phyloP scores from a whole-genome alignment of 352 stramenopile genomes.

The Phytophthora pseudosyringae region DNA sequence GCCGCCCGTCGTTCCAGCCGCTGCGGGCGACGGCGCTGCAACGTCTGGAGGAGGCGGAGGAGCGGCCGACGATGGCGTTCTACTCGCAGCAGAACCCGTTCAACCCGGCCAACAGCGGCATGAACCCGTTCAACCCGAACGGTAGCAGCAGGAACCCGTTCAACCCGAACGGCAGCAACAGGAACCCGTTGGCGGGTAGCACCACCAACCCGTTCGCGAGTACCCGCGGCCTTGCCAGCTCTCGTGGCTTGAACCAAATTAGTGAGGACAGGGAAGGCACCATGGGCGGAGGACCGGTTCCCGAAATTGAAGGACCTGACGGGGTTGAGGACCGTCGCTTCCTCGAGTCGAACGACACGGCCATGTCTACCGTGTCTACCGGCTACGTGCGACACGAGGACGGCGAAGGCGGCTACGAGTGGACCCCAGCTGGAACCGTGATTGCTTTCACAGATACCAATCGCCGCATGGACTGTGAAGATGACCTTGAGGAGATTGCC shows the following conservation, averaged over 20 bases:
- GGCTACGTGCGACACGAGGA: conserved; percentile 82
- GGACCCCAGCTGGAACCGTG: conserved; percentile 65
- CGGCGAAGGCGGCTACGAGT: conserved; percentile 66
- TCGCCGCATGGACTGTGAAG: conserved; percentile 73
- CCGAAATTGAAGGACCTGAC: conserved; percentile 9
- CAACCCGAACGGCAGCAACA: conserved; percentile 20
- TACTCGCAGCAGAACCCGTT: conserved; percentile 75
- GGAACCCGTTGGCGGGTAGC: conserved; percentile 20
- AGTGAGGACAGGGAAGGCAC: conserved; percentile 56
- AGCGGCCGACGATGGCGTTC: conserved; percentile 76
- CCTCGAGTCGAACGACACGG: conserved; percentile 65
- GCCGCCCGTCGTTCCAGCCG: conserved; percentile 67
- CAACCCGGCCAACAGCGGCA: conserved; percentile 46
- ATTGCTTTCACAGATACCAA: conserved; percentile 46
- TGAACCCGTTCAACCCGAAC: conserved; percentile 26
- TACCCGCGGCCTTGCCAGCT: conserved; percentile 29
- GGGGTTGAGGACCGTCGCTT: conserved; percentile 40
- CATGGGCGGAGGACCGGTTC: conserved; percentile 17
- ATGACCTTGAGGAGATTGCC: conserved; percentile 87
- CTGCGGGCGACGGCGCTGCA: conserved; percentile 80
- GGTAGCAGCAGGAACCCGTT: conserved; percentile 37
- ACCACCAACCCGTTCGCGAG: conserved; percentile 30
- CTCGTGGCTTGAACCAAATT: conserved; percentile 54
- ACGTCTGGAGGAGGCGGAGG: conserved; percentile 78
- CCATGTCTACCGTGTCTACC: conserved; percentile 77